Base-by-base conservation (phyloP, 1,139 yeast genomes). In the Debaryomycetaceae sp. region DNA sequence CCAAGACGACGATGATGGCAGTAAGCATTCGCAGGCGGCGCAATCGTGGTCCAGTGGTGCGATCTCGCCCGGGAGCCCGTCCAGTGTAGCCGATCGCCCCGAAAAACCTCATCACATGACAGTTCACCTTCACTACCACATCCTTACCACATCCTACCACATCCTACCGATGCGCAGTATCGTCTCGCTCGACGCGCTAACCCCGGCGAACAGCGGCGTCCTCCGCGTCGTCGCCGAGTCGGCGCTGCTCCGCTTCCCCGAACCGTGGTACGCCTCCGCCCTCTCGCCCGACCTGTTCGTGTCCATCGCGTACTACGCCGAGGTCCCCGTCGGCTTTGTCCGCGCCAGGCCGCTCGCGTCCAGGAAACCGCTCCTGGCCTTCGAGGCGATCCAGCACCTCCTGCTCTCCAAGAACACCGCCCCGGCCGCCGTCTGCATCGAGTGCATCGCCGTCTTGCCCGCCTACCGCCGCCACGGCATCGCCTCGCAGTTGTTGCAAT, bases 261-360 rank as follows among this genome's bases (percentile, higher is more conserved):
- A 63, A 1, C 47, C 51, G 8, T 73, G 74, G 63, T 67, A 70
- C 37, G 38, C 56, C 13, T 58, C 56, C 15, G 48, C 67, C 8
- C 45, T 62, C 14, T 53, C 59, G 6, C 34, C 49, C 1, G 58
- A 53, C 30, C 59, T 53, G 32, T 45, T 62, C 23, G 57, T 51
- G 16, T 54, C 55, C 37, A 39, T 65, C 33, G 82, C 77, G 3
- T 77, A 53, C 49, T 73, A 62, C 45, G 64, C 75, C 12, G 85
- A 75, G 38, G 56, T 74, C 11, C 82, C 92, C 10, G 85, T 82
- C 4, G 94, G 87, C 3, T 77, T 75, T 2, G 57, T 81, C 21
- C 72, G 67, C 38, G 75, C 75, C 23, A 67, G 66, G 39, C 47
- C 65, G 3, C 45, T 68, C 36, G 55, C 52, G 37, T 46, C 57